Evolutionary conservation across 805 yeast genomes (phyloP), one percentile per base, ranked within the genome.

Genomic region (Metschnikowia cerradonensis): DNA sequence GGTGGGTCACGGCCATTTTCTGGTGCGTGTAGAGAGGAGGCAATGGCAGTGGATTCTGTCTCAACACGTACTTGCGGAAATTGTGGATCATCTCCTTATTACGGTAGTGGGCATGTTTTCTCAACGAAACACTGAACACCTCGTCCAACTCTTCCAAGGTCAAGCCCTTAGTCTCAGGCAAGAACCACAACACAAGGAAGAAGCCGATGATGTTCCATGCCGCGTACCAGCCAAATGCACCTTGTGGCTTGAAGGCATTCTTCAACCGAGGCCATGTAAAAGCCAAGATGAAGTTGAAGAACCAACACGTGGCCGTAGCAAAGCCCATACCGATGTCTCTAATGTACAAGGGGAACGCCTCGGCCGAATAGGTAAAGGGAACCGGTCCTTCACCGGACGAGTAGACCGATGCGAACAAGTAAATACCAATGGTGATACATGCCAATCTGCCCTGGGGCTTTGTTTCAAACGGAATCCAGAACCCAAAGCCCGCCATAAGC

Each of bases 321-420:
- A 83, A 73, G 2, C 90, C 83, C 83, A 89, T 85, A 48, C 92
- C 91, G 48, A 87, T 70, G 57, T 88, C 90, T 69, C 95, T 81
- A 54, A 87, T 80, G 61, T 86, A 85, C 61, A 88, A 73, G 53
- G 92, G 89, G 86, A 72, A 80, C 60, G 86, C 87, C 67, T 89
- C 96, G 8, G 96, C 95, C 22, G 90, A 84, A 63, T 89, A 87
- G 2, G 94, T 86, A 71, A 89, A 89, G 3, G 96, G 95, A 41
- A 89, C 94, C 13, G 94, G 95, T 41, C 96, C 96, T 66, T 86
- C 89, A 49, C 95, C 92, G 3, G 88, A 81, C 0, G 95, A 86
- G 68, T 89, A 89, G 50, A 86, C 84, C 40, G 81, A 77, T 0
- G 89, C 73, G 67, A 79, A 88, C 31, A 89, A 63, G 64, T 89